phyloP scores from a whole-genome alignment of 2,329 filamentous ascomycete species.

The Fusarium sp. region DNA sequence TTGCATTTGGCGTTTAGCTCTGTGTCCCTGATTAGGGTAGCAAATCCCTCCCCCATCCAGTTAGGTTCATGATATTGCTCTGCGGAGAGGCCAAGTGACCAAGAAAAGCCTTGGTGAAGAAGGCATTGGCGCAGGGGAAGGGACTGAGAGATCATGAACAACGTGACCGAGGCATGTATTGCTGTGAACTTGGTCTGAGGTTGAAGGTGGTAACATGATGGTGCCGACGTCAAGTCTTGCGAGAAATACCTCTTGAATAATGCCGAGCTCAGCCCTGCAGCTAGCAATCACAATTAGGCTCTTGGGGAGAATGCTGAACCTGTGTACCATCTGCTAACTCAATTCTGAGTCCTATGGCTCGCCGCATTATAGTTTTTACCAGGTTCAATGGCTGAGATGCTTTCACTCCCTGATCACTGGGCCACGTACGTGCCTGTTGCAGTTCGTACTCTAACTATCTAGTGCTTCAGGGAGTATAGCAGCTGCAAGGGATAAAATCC shows the following conservation, averaged over 20 bases:
- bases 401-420: not conserved
- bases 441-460: not conserved
- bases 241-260: too few relatives aligned
- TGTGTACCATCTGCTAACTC: not conserved
- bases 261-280: not conserved
- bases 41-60: not conserved
- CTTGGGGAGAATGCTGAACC: too few relatives aligned
- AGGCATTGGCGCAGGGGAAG: too few relatives aligned
- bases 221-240: too few relatives aligned
- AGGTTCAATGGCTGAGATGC: not conserved
- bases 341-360: not conserved
- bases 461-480: too few relatives aligned
- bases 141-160: too few relatives aligned
- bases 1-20: not conserved
- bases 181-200: too few relatives aligned
- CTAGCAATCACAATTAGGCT: not conserved
- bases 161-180: too few relatives aligned
- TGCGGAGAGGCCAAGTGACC: not conserved
- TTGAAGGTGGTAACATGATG: too few relatives aligned
- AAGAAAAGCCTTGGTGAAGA: not conserved
- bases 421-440: not conserved
- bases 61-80: not conserved
- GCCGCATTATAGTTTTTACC: not conserved
- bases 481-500: not conserved
- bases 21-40: not conserved